These are phyloP conservation scores for Paracamarosporium sp. DNA, from an alignment of 2,329 filamentous ascomycete species.

Conservation along the genomic window DNA sequence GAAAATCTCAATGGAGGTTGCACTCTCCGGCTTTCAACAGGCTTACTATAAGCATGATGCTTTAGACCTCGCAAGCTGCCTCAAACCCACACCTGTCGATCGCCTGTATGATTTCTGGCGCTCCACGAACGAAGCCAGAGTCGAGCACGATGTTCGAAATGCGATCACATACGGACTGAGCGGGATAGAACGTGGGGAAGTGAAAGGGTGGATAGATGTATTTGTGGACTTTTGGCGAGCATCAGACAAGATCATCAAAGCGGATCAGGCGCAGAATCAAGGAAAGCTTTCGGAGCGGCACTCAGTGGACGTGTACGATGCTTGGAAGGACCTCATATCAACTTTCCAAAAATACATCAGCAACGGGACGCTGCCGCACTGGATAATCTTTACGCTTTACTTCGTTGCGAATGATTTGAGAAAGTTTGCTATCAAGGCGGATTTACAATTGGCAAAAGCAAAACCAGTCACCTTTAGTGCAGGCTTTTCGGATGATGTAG, in stretches of 20 bases:
- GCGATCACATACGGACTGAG: constrained; percentile 69
- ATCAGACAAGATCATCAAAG: constrained; percentile 72
- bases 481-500: constrained; percentile 80
- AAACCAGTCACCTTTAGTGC: constrained; percentile 55
- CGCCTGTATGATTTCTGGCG: constrained; percentile 74
- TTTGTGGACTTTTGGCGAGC: constrained; percentile 86
- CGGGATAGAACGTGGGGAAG: constrained; percentile 70
- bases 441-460: constrained; percentile 68
- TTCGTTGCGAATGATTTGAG: constrained; percentile 85
- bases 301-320: constrained; percentile 83
- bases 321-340: constrained; percentile 86
- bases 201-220: constrained; percentile 84
- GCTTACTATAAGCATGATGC: constrained; percentile 72
- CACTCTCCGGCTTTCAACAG: constrained; percentile 76
- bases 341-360: constrained; percentile 82
- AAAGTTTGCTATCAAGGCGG: constrained; percentile 88
- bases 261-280: constrained; percentile 62
- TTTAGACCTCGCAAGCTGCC: constrained; percentile 73
- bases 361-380: constrained; percentile 77
- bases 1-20: constrained; percentile 66
- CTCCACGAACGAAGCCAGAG: constrained; percentile 70
- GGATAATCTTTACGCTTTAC: constrained; percentile 93
- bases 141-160: constrained; percentile 74
- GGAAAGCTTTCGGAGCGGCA: constrained; percentile 58
- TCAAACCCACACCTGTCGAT: constrained; percentile 74